These are phyloP conservation scores for Fusarium sp. DNA, from an alignment of 2,329 filamentous ascomycete species.

Conservation along the genomic window DNA sequence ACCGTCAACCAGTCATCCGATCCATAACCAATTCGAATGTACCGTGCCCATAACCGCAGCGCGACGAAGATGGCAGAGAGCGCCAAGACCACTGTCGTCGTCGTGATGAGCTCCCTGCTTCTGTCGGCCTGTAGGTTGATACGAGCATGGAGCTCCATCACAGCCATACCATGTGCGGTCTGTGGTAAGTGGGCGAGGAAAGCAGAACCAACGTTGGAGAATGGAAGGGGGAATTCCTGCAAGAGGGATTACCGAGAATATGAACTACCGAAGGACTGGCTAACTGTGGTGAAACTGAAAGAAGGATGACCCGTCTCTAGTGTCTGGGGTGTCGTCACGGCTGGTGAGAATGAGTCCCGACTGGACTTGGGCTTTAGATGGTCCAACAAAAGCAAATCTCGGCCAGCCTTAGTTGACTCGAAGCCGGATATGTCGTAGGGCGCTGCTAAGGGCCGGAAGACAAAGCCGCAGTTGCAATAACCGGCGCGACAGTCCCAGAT, in stretches of 20 bases:
- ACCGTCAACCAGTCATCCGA: constrained; percentile 30
- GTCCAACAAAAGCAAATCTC: no score
- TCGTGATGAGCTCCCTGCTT: constrained; percentile 10
- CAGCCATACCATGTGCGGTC: not conserved
- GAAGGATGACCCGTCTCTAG: no score
- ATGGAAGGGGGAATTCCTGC: not conserved
- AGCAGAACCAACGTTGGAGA: not conserved
- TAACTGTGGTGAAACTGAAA: no score
- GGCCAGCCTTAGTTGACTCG: no score
- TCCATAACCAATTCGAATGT: constrained; percentile 16
- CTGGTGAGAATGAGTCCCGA: no score
- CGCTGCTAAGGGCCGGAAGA: no score
- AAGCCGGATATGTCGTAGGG: no score
- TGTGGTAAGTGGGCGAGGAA: not conserved
- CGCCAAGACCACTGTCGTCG: constrained; percentile 20
- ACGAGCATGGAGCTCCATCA: not conserved
- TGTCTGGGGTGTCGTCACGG: no score
- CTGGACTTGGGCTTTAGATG: no score
- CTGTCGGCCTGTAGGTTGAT: not conserved
- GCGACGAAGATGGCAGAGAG: constrained; percentile 20
- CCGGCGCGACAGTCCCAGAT: no score
- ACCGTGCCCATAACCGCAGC: constrained; percentile 25
- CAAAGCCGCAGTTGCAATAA: no score
- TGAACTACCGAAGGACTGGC: not conserved
- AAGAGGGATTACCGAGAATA: not conserved